Base-by-base conservation (phyloP, 345 rosid genomes). In the Citrus unshiu region DNA sequence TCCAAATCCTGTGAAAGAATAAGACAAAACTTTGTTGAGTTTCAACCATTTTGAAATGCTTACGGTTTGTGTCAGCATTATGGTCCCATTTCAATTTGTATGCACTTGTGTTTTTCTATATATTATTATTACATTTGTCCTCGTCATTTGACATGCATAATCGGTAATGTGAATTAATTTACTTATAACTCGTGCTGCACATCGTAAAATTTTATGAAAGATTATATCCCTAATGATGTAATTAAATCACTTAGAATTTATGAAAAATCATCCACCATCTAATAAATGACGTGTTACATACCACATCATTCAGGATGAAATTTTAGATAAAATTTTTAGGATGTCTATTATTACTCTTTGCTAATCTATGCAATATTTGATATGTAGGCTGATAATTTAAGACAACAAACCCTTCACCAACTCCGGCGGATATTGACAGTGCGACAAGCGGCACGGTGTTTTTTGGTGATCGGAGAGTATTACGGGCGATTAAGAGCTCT, bases 341-440 rank as follows among this genome's bases (percentile, higher is more conserved):
- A 46, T 46, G 5, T 13, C 18, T 46, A 46, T 12, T 0, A 4
- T 46, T 46, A 12, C 5, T 46, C 18, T 10, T 25, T 63, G 1
- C 18, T 73, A 40, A 35, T 64, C 9, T 68, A 4, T 10, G 76
- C 9, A 9, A 65, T 0, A 68, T 68, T 14, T 0, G 22, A 51
- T 16, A 8, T 76, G 32, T 76, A 96, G 98, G 98, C 98, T 70
- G 99, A 96, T 86, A 90, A 94, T 83, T 85, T 96, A 84, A 91
- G 99, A 76, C 99, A 96, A 37, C 99, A 94, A 77, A 96, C 93
- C 22, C 90, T 96, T 77, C 99, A 96, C 79, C 99, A 94, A 51
- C 57, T 96, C 21, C 88, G 88, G 12, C 88, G 92, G 69, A 93
- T 96, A 80, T 77, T 96, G 80, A 96, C 98, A 0, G 88, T 91